phyloP scores from a whole-genome alignment of 2,329 filamentous ascomycete species.

The Pseudogymnoascus sp. region DNA sequence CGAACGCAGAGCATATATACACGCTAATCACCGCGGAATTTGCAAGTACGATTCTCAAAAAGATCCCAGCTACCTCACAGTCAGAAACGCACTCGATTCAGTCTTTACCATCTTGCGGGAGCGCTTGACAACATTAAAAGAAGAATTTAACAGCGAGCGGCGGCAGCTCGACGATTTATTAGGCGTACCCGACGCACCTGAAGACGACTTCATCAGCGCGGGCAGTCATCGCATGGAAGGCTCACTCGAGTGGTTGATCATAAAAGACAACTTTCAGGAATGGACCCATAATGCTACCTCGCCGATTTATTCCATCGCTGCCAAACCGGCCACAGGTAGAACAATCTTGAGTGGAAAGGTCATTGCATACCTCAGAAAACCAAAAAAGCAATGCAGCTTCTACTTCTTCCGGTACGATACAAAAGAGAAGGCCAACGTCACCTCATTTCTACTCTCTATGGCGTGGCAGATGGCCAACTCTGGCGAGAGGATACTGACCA shows the following conservation, averaged over 20 bases:
- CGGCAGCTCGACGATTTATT: not conserved
- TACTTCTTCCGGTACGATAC: not conserved
- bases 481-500: not conserved
- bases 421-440: not conserved
- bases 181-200: not conserved
- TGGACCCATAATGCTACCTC: not conserved
- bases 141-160: not conserved
- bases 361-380: not conserved
- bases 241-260: not conserved
- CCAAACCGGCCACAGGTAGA: not conserved
- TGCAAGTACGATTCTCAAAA: not conserved
- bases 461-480: not conserved
- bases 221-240: not conserved
- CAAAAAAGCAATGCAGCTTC: not conserved
- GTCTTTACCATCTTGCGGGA: not conserved
- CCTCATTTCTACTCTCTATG: not conserved
- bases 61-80: not conserved
- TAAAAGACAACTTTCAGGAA: not conserved
- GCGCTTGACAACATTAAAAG: not conserved
- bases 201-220: not conserved
- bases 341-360: not conserved
- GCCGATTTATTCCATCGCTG: not conserved
- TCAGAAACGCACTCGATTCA: not conserved
- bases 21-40: not conserved
- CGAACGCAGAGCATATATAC: not conserved